phyloP scores from a whole-genome alignment of 148 eudicot genomes.

The Chenopodium quinoa region DNA sequence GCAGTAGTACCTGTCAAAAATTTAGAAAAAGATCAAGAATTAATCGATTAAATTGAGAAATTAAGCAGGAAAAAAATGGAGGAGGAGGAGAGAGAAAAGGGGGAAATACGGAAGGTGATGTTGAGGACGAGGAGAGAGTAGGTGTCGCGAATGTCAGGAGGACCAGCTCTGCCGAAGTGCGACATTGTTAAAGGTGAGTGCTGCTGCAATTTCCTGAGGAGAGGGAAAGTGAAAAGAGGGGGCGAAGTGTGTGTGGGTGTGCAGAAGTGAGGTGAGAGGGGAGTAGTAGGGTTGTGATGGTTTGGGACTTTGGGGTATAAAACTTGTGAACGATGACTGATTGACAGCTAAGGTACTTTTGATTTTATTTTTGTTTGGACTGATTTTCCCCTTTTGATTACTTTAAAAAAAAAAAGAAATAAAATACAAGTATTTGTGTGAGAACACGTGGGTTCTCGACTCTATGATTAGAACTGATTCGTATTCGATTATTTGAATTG shows the following conservation, averaged over 20 bases:
- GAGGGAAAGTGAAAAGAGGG: no score
- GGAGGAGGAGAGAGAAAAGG: neutral
- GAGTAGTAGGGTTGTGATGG: no score
- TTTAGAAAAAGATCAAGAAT: neutral
- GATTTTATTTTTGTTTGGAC: neutral
- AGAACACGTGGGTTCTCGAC: no score
- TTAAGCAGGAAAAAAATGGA: neutral
- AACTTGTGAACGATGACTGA: neutral
- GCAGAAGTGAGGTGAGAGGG: no score
- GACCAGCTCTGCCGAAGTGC: conserved; percentile 77
- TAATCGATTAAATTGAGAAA: neutral
- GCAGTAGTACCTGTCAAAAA: conserved; percentile 52
- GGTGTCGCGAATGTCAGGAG: conserved; percentile 72
- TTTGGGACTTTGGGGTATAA: no score
- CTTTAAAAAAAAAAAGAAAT: no score
- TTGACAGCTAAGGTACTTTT: neutral
- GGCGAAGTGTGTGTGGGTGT: no score
- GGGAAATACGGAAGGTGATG: conserved; percentile 59
- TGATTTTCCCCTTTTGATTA: neutral
- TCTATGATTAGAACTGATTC: no score
- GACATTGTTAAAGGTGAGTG: conserved; percentile 37
- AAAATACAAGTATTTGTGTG: no score
- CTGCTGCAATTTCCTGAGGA: neutral
- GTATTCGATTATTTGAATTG: no score
- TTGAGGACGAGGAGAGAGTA: conserved; percentile 85